Conservation (phyloP, 805 yeast genomes). For the Candida nonsorbophila region DNA sequence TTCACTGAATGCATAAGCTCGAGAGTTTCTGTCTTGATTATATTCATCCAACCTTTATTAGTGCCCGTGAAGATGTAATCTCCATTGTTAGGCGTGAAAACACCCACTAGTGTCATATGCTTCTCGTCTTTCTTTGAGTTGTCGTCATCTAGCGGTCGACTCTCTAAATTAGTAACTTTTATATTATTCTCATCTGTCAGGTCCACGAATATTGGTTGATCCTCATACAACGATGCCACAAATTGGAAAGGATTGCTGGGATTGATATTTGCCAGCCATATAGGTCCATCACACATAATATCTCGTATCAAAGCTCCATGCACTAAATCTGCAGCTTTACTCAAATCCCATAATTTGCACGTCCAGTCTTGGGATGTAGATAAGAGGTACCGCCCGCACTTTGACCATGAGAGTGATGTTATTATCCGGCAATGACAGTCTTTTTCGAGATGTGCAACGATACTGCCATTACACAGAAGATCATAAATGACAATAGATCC, state of each 20-base stretch:
- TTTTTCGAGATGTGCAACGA: conserved; percentile 45
- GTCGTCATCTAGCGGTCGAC: conserved; percentile 12
- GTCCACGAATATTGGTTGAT: conserved; percentile 50
- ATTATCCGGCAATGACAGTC: conserved; percentile 66
- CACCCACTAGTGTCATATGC: conserved; percentile 45
- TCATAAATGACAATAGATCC: conserved; percentile 75
- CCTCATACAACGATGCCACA: conserved; percentile 64
- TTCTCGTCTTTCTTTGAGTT: conserved; percentile 17
- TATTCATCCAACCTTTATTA: conserved; percentile 69
- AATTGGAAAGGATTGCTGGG: conserved; percentile 45
- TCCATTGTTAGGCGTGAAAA: conserved; percentile 47
- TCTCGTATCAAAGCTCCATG: conserved; percentile 33
- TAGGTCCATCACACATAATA: conserved; percentile 59
- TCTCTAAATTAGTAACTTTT: conserved; percentile 13
- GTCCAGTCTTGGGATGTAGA: conserved; percentile 80
- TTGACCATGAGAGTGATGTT: conserved; percentile 72
- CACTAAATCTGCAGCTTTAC: conserved; percentile 13
- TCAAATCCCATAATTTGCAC: conserved; percentile 75
- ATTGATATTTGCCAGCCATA: conserved; percentile 63
- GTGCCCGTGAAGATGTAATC: conserved; percentile 67
- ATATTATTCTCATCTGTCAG: conserved; percentile 15
- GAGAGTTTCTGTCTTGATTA: conserved; percentile 28
- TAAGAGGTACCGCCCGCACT: conserved; percentile 62
- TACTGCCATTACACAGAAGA: conserved; percentile 55
- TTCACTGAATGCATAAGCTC: conserved; percentile 45